Evolutionary conservation across 331 rosid genomes (phyloP).

Genomic region (Ulmus americana): DNA sequence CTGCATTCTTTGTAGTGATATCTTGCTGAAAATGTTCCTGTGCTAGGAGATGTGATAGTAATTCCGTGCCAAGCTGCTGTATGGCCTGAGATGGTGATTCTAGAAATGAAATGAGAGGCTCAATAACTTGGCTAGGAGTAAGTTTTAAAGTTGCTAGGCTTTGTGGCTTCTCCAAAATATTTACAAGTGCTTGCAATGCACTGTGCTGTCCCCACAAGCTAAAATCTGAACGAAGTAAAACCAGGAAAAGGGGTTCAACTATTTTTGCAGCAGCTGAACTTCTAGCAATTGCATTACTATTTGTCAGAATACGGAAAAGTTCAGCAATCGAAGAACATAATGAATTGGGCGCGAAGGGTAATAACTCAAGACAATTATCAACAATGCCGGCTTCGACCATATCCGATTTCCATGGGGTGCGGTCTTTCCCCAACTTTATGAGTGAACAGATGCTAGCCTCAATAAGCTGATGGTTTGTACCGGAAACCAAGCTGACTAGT

Average conservation of each 20-base stretch:
- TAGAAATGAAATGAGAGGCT: conserved; percentile 79
- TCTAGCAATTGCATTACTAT: conserved; percentile 82
- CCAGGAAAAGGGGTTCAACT: conserved; percentile 91
- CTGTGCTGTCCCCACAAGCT: conserved; percentile 96
- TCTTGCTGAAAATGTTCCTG: conserved; percentile 96
- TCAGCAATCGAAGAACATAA: conserved; percentile 87
- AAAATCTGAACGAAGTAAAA: conserved; percentile 73
- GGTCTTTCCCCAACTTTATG: conserved; percentile 82
- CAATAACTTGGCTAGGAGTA: conserved; percentile 91
- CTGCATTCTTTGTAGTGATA: conserved; percentile 85
- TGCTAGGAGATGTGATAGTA: conserved; percentile 88
- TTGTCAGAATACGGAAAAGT: conserved; percentile 86
- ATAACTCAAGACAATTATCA: conserved; percentile 67
- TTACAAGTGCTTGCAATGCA: conserved; percentile 94
- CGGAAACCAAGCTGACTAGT: conserved; percentile 79
- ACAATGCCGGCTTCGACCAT: conserved; percentile 84
- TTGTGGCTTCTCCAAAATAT: conserved; percentile 96
- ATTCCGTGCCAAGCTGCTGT: conserved; percentile 99
- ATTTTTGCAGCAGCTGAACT: conserved; percentile 81
- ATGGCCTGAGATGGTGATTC: conserved; percentile 91
- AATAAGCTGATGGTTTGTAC: conserved; percentile 61
- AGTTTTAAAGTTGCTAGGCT: conserved; percentile 80
- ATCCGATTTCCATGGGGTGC: conserved; percentile 66
- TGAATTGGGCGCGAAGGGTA: conserved; percentile 74
- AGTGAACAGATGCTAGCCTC: conserved; percentile 78